phyloP scores from a whole-genome alignment of 345 rosid genomes.

The Acer negundo region DNA sequence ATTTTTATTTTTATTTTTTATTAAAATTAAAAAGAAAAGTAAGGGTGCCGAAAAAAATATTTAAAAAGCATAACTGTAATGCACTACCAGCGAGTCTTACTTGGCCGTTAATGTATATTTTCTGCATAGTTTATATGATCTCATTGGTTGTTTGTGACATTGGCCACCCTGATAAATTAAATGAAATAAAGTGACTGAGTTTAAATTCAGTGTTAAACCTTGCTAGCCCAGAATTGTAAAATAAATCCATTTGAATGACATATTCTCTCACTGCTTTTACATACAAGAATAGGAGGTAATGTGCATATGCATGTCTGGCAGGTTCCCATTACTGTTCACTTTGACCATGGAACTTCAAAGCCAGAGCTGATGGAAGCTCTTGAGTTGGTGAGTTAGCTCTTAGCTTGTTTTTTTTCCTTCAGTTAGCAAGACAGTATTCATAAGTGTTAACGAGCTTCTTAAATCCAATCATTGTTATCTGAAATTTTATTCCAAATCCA shows the following conservation, averaged over 20 bases:
- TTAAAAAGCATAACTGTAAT: neutral
- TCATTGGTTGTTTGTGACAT: neutral
- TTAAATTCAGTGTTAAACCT: neutral
- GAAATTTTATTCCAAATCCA: constrained; percentile 23
- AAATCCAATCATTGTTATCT: constrained; percentile 5
- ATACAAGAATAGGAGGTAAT: neutral
- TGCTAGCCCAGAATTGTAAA: neutral
- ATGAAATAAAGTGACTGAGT: neutral
- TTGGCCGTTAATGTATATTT: neutral
- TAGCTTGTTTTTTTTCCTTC: neutral
- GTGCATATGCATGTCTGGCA: constrained; percentile 34
- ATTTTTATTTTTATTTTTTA: no score
- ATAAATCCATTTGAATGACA: neutral
- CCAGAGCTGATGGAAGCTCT: constrained; percentile 78
- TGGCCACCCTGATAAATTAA: neutral
- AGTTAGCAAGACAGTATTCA: neutral
- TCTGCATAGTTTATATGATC: neutral
- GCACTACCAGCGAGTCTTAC: neutral
- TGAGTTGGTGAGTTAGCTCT: constrained; percentile 56
- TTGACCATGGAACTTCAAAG: constrained; percentile 90
- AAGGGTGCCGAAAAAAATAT: neutral
- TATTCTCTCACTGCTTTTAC: neutral
- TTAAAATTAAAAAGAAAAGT: neutral
- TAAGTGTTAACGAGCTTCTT: neutral
- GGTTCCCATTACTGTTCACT: constrained; percentile 95